These are phyloP conservation scores for Aquilaria yunnanensis DNA, from an alignment of 345 rosid species.

Conservation along the genomic window DNA sequence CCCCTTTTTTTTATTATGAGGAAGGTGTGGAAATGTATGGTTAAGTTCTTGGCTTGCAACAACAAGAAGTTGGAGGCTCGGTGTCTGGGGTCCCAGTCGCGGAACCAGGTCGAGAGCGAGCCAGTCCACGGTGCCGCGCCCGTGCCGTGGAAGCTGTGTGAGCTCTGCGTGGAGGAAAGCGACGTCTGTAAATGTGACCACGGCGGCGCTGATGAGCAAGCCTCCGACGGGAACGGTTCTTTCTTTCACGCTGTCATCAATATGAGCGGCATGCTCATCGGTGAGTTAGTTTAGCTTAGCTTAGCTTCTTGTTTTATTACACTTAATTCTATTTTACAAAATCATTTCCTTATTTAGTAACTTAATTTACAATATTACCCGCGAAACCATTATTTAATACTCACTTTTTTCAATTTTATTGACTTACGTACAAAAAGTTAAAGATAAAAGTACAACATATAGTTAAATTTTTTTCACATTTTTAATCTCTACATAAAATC, in stretches of 20 bases:
- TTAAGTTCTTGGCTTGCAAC: neutral
- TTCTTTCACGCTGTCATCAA: conserved; percentile 65
- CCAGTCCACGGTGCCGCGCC: conserved; percentile 18
- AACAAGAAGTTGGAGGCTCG: too few species aligned
- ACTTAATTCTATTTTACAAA: neutral
- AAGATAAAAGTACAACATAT: too few species aligned
- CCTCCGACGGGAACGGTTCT: conserved; percentile 31
- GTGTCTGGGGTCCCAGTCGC: neutral
- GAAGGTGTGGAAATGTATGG: conserved; percentile 4
- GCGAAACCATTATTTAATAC: too few species aligned
- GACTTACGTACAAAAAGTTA: too few species aligned
- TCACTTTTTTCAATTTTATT: too few species aligned
- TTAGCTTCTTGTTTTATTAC: neutral
- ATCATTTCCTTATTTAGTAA: too few species aligned
- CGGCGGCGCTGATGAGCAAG: conserved; percentile 2
- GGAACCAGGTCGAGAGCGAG: conserved; percentile 24
- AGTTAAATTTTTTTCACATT: too few species aligned
- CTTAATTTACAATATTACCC: too few species aligned
- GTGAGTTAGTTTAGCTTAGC: conserved; percentile 20
- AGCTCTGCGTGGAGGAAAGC: conserved; percentile 34
- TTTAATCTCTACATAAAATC: too few species aligned
- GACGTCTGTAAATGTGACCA: conserved; percentile 19
- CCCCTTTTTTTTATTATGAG: conserved; percentile 3
- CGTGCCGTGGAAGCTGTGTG: conserved; percentile 19
- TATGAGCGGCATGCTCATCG: conserved; percentile 89